Evolutionary conservation across 192 early-diverging fungal species (phyloP), one percentile per base, ranked within the genome.

Genomic region (Backusella psychrophila): DNA sequence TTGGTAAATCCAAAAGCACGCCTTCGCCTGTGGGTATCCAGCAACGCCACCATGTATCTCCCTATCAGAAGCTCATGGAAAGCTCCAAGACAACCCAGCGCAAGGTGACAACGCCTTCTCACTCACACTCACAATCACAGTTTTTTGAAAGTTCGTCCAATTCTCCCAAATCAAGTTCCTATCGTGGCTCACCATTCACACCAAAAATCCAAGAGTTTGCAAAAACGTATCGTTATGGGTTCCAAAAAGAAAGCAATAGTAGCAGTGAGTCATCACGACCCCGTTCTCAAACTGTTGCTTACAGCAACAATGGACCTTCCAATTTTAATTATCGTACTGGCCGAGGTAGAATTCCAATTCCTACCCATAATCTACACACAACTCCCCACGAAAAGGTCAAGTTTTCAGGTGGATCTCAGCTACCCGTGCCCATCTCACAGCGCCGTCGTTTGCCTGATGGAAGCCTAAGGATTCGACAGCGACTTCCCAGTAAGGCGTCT

Each of bases 401-500:
- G 12, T 69, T 69, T 12, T 41, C 68, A 4, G 38, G 34, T 49
- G 36, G 29, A 31, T 71, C 70, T 0, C 70, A 71, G 29, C 29
- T 71, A 19, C 70, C 70, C 31, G 29, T 71, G 15, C 70, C 70
- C 14, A 71, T 49, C 29, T 39, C 35, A 19, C 44, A 44, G 41
- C 68, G 38, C 6, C 38, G 5, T 29, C 68, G 38, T 1, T 44
- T 71, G 17, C 26, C 70, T 1, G 70, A 71, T 29, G 70, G 70
- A 17, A 72, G 63, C 8, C 44, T 74, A 11, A 56, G 36, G 39
- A 68, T 77, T 38, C 80, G 80, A 59, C 78, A 79, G 56, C 66
- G 78, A 11, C 35, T 85, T 6, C 70, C 75, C 14, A 80, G 83
- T 49, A 84, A 82, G 49, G 77, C 89, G 0, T 83, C 76, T 6